Percentiles rank a stretch among this genome's conserved stretches.
phyloP scores from a whole-genome alignment of 2,329 filamentous ascomycete species.

The Erysiphe pisi region DNA sequence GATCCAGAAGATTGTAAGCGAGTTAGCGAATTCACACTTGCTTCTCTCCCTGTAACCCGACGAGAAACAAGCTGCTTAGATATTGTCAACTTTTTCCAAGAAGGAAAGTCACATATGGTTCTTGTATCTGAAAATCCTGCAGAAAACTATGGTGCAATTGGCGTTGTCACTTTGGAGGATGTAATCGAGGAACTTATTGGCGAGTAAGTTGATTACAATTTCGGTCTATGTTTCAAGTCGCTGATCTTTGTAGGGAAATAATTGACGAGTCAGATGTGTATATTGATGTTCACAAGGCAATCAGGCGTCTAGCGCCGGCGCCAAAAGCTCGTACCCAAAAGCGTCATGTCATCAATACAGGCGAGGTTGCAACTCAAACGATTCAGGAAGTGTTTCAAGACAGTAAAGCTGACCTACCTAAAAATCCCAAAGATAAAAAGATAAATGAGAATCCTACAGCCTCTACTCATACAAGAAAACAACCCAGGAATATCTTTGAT shows the following conservation, averaged over 20 bases:
- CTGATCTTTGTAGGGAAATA: slow-evolving; percentile 59
- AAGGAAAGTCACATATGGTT: slow-evolving; percentile 98
- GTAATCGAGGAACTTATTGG: slow-evolving; percentile 98
- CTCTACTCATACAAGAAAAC: slow-evolving; percentile 31
- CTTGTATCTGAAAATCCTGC: slow-evolving; percentile 82
- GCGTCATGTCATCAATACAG: slow-evolving; percentile 43
- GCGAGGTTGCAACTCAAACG: slow-evolving; percentile 36
- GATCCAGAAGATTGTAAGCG: slow-evolving; percentile 84
- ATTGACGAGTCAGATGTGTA: slow-evolving; percentile 99
- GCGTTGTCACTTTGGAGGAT: slow-evolving; percentile 92
- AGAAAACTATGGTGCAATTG: slow-evolving; percentile 79
- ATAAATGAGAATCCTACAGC: slow-evolving; percentile 30
- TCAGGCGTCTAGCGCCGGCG: slow-evolving; percentile 52
- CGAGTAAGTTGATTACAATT: slow-evolving; percentile 54
- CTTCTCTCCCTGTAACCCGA: slow-evolving; percentile 86
- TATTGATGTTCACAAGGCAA: slow-evolving; percentile 96
- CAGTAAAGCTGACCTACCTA: slow-evolving; percentile 33
- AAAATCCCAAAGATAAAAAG: slow-evolving; percentile 28
- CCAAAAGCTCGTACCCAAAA: slow-evolving; percentile 62
- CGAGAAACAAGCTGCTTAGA: slow-evolving; percentile 94
- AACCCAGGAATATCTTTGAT: slow-evolving; percentile 46
- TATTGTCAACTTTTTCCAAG: slow-evolving; percentile 99
- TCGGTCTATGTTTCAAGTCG: slow-evolving; percentile 29
- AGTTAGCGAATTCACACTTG: slow-evolving; percentile 82
- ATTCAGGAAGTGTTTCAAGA: slow-evolving; percentile 38